A percentile compares a stretch with the other conserved stretches of the same genome.
Evolutionary conservation across 108 stramenopile genomes (phyloP).

Genomic region (Fragilaria radians): DNA sequence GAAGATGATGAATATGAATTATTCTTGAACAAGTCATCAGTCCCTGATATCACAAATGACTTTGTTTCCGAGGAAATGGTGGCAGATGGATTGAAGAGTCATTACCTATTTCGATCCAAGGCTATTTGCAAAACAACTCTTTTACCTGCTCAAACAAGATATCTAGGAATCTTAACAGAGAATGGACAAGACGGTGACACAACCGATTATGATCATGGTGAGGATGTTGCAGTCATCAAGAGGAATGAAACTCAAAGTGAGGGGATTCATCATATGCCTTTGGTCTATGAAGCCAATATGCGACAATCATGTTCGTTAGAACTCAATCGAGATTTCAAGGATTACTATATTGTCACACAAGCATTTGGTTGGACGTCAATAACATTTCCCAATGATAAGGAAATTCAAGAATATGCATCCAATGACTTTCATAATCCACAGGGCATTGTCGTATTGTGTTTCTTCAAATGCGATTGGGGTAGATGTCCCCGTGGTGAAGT

Average conservation of each 20-base stretch:
- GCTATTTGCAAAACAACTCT: slow-evolving; percentile 41
- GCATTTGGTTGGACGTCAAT: slow-evolving; percentile 19
- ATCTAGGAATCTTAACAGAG: slow-evolving; percentile 26
- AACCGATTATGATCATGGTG: slow-evolving; percentile 6
- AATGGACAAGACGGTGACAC: neutral
- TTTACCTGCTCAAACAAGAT: slow-evolving; percentile 35
- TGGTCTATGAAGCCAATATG: neutral
- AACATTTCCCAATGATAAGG: slow-evolving; percentile 32
- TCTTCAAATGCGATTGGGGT: slow-evolving; percentile 23
- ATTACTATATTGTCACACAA: slow-evolving; percentile 21
- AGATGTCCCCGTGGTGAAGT: slow-evolving; percentile 17
- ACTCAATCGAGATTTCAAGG: slow-evolving; percentile 34
- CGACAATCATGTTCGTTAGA: slow-evolving; percentile 6
- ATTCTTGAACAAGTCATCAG: neutral
- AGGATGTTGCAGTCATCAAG: neutral
- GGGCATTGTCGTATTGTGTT: slow-evolving; percentile 24
- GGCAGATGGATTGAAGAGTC: slow-evolving; percentile 1
- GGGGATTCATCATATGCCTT: neutral
- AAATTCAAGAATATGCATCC: slow-evolving; percentile 16
- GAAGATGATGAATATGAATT: slow-evolving; percentile 5
- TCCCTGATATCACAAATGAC: neutral
- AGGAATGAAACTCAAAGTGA: neutral
- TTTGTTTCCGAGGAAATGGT: neutral
- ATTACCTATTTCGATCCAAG: slow-evolving; percentile 12
- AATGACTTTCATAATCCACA: neutral